Percentiles rank a stretch among this genome's conserved stretches.
These are phyloP conservation scores for Cordyceps fumosorosea DNA, from an alignment of 2,329 filamentous ascomycete genomes.

Conservation along the genomic window DNA sequence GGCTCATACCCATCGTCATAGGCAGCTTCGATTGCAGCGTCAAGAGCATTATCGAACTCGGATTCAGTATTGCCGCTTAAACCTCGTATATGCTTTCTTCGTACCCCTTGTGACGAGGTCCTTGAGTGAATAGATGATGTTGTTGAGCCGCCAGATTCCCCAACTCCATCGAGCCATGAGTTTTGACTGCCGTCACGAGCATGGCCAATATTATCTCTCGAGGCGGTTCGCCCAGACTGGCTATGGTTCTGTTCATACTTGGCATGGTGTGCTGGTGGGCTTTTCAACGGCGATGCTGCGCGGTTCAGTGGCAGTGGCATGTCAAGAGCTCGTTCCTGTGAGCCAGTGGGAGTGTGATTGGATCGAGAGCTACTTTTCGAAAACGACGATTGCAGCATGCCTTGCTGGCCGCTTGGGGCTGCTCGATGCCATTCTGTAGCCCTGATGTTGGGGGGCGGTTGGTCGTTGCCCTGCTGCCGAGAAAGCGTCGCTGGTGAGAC, in stretches of 20 bases:
- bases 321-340: conserved; percentile 6
- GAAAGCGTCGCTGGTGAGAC: background rate
- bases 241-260: conserved; percentile 19
- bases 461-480: background rate
- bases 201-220: conserved; percentile 31
- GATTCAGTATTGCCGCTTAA: conserved; percentile 71
- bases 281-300: conserved; percentile 37
- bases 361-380: conserved; percentile 40
- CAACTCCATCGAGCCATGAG: conserved; percentile 91
- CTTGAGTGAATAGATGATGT: conserved; percentile 75
- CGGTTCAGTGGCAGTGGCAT: conserved; percentile 67
- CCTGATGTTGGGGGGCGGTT: conserved; percentile 7
- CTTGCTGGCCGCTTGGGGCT: conserved; percentile 15
- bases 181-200: conserved; percentile 62
- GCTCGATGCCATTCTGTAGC: conserved; percentile 8
- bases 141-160: conserved; percentile 78
- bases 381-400: conserved; percentile 44
- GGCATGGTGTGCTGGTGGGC: conserved; percentile 1
- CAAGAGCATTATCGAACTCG: conserved; percentile 88
- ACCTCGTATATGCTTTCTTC: conserved; percentile 62
- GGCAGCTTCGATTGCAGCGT: conserved; percentile 91
- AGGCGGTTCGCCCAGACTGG: conserved; percentile 24
- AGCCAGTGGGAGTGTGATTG: background rate
- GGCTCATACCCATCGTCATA: conserved; percentile 90
- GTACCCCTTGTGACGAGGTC: conserved; percentile 62